Evolutionary conservation across 176 grass and related monocot genomes (phyloP).

Genomic region (Microstegium vimineum): DNA sequence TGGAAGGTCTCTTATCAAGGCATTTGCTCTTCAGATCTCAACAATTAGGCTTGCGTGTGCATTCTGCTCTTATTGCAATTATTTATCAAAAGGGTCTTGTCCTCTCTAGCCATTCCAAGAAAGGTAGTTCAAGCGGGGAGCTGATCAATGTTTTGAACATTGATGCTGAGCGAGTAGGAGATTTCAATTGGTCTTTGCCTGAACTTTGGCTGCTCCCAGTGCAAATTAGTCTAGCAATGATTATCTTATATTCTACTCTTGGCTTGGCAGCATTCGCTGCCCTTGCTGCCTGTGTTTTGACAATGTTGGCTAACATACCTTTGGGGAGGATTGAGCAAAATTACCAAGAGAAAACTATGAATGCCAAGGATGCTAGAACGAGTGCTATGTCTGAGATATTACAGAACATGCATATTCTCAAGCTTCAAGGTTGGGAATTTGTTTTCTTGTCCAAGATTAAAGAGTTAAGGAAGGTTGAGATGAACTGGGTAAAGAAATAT

Average conservation of each 20-base stretch:
- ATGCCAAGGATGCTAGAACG: conserved; percentile 67
- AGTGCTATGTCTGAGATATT: conserved; percentile 69
- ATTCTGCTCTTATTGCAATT: conserved; percentile 44
- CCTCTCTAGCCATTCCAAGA: conserved; percentile 49
- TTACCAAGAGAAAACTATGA: conserved; percentile 64
- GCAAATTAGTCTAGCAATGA: conserved; percentile 49
- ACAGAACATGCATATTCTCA: conserved; percentile 76
- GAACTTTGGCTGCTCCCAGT: conserved; percentile 60
- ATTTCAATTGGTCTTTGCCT: conserved; percentile 60
- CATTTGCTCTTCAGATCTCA: conserved; percentile 59
- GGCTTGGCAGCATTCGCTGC: conserved; percentile 49
- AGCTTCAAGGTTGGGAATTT: conserved; percentile 86
- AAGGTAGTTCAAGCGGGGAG: conserved; percentile 54
- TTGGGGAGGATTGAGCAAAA: conserved; percentile 43
- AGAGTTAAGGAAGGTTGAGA: conserved; percentile 58
- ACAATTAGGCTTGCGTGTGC: conserved; percentile 38
- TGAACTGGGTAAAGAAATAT: conserved; percentile 55
- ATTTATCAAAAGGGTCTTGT: conserved; percentile 61
- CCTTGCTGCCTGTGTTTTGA: conserved; percentile 40
- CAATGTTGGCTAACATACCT: conserved; percentile 59
- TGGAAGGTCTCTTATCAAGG: conserved; percentile 48
- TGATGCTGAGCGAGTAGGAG: conserved; percentile 47
- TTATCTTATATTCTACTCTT: conserved; percentile 56
- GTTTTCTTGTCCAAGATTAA: conserved; percentile 66
- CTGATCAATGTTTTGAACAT: conserved; percentile 62